Evolutionary conservation across 208 protist species (phyloP).

Genomic region (Entamoeba histolytica): DNA sequence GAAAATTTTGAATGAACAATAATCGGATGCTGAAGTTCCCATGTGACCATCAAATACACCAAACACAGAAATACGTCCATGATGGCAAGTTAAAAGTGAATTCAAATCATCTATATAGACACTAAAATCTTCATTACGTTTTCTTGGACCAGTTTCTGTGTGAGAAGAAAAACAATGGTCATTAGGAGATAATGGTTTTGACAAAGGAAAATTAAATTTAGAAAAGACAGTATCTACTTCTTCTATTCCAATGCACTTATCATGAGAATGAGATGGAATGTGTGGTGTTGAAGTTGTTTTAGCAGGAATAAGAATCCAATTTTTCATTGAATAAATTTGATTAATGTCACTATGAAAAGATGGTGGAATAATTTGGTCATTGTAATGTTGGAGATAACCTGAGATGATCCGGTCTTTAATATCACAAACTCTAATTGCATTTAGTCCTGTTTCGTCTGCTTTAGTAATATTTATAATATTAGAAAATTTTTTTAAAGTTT

Average conservation of each 20-base stretch:
- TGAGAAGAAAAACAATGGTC: too few relatives aligned
- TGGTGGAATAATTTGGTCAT: neutral
- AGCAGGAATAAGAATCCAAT: too few relatives aligned
- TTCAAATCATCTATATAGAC: neutral
- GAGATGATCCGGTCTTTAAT: neutral
- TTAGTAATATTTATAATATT: neutral
- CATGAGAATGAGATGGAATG: neutral
- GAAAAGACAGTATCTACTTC: neutral
- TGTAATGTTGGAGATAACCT: neutral
- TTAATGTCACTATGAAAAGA: neutral
- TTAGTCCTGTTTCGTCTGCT: neutral
- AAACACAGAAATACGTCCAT: neutral
- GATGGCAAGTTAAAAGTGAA: neutral
- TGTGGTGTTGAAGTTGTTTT: neutral
- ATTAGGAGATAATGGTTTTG: neutral
- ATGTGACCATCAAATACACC: neutral
- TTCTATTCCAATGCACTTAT: neutral
- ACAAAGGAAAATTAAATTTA: neutral
- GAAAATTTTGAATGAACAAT: neutral
- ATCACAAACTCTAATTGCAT: neutral
- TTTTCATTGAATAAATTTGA: neutral
- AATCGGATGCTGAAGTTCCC: neutral
- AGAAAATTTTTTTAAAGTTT: too few relatives aligned
- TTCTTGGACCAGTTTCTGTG: neutral
- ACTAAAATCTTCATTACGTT: neutral